Evolutionary conservation across 371 early-diverging fungal species (phyloP).

Genomic region (Coemansia sp.): DNA sequence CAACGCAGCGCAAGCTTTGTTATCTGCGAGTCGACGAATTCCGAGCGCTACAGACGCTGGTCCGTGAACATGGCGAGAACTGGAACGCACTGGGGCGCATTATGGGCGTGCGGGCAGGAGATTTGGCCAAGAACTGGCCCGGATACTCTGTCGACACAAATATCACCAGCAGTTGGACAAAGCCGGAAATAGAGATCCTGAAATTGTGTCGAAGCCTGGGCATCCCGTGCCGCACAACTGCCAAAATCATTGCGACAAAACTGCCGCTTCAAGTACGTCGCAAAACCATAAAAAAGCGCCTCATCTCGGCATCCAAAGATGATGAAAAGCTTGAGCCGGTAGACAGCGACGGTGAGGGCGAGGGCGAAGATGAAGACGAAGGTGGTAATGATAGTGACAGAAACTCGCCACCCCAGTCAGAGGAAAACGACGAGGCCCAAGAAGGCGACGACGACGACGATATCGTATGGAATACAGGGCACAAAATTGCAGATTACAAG

Average conservation of each 20-base stretch:
- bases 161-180: constrained; percentile 32
- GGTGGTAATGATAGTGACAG: background rate
- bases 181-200: constrained; percentile 27
- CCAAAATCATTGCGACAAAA: constrained; percentile 41
- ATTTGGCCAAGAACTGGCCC: constrained; percentile 33
- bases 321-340: background rate
- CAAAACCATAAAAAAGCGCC: constrained; percentile 25
- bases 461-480: constrained; percentile 27
- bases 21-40: constrained; percentile 39
- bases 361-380: background rate
- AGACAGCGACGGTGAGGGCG: background rate
- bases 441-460: constrained; percentile 7
- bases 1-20: constrained; percentile 15
- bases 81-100: constrained; percentile 21
- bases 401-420: background rate
- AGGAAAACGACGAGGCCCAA: background rate
- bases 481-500: background rate
- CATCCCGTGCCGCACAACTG: constrained; percentile 29
- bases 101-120: constrained; percentile 27
- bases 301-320: background rate
- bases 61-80: constrained; percentile 33
- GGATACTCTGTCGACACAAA: constrained; percentile 21
- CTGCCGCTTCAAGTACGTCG: constrained; percentile 42
- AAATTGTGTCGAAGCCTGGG: constrained; percentile 23
- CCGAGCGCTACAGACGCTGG: constrained; percentile 20